Evolutionary conservation across 768 basidiomycete species (phyloP).

Genomic region (Tulasnella sp.): DNA sequence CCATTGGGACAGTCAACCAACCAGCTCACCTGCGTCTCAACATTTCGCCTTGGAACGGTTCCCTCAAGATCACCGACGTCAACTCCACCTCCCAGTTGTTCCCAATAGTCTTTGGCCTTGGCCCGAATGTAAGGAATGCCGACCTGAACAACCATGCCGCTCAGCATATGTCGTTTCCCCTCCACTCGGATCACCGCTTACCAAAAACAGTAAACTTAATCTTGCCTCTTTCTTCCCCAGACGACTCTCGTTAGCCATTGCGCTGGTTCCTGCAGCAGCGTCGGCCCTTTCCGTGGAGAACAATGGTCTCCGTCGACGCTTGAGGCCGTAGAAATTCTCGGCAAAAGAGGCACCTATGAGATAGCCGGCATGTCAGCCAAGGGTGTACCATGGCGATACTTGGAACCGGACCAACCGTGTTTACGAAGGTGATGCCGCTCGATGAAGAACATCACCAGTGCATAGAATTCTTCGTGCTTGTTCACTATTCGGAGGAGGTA

Average conservation of each 20-base stretch:
- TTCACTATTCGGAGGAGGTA: slow-evolving; percentile 87
- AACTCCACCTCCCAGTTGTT: slow-evolving; percentile 74
- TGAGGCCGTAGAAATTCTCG: slow-evolving; percentile 92
- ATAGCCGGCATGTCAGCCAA: neutral
- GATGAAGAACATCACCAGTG: slow-evolving; percentile 74
- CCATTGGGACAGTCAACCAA: neutral
- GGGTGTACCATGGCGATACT: neutral
- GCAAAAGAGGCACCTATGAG: slow-evolving; percentile 80
- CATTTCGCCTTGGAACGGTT: slow-evolving; percentile 15
- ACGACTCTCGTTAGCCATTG: slow-evolving; percentile 41
- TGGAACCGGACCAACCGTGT: slow-evolving; percentile 46
- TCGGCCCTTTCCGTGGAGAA: slow-evolving; percentile 57
- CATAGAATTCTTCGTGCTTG: slow-evolving; percentile 93
- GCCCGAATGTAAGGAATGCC: slow-evolving; percentile 82
- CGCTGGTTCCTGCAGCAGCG: slow-evolving; percentile 55
- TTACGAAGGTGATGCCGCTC: slow-evolving; percentile 84
- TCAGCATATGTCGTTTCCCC: neutral
- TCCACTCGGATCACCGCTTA: slow-evolving; percentile 34
- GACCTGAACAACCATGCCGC: slow-evolving; percentile 38
- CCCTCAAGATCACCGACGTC: slow-evolving; percentile 51
- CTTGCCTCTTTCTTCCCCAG: slow-evolving; percentile 56
- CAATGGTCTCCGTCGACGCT: slow-evolving; percentile 59
- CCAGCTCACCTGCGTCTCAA: neutral
- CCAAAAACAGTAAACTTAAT: slow-evolving; percentile 70
- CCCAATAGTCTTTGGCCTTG: slow-evolving; percentile 83